A percentile compares a stretch with the other conserved stretches of the same genome.
Evolutionary conservation across 257 asterid genomes (phyloP).

Genomic region (Jasminum sambac): DNA sequence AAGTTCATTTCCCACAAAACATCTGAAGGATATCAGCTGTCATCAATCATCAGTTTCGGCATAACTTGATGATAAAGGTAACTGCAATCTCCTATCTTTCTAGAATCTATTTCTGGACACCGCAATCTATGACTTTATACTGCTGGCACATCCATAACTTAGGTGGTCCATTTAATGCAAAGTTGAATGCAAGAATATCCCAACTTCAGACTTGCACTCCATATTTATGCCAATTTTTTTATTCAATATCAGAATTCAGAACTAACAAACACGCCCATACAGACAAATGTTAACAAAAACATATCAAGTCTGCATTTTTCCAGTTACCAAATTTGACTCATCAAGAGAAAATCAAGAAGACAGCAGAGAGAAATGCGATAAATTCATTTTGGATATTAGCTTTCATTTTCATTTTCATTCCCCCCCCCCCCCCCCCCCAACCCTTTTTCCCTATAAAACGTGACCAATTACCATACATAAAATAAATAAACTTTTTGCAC

Average conservation of each 20-base stretch:
- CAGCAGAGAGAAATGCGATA: not conserved
- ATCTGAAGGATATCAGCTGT: constrained; percentile 45
- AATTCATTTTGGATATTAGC: too few relatives aligned
- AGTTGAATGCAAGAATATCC: not conserved
- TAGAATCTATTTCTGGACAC: not conserved
- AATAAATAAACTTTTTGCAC: too few relatives aligned
- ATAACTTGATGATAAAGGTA: constrained; percentile 16
- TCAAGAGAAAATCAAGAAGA: not conserved
- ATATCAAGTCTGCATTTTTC: constrained; percentile 1
- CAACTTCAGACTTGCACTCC: not conserved
- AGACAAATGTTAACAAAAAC: not conserved
- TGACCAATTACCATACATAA: too few relatives aligned
- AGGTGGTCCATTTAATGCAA: not conserved
- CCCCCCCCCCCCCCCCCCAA: too few relatives aligned
- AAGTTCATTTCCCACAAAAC: constrained; percentile 68
- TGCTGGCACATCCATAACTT: too few relatives aligned
- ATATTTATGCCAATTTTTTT: not conserved
- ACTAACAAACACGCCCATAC: not conserved
- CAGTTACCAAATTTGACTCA: not conserved
- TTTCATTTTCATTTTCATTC: too few relatives aligned
- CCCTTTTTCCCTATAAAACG: too few relatives aligned
- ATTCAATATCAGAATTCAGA: not conserved
- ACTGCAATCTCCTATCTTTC: not conserved
- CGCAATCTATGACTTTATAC: not conserved
- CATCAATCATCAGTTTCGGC: constrained; percentile 25